Conservation (phyloP, 495 filamentous ascomycete genomes). For the Xylaria castorea region DNA sequence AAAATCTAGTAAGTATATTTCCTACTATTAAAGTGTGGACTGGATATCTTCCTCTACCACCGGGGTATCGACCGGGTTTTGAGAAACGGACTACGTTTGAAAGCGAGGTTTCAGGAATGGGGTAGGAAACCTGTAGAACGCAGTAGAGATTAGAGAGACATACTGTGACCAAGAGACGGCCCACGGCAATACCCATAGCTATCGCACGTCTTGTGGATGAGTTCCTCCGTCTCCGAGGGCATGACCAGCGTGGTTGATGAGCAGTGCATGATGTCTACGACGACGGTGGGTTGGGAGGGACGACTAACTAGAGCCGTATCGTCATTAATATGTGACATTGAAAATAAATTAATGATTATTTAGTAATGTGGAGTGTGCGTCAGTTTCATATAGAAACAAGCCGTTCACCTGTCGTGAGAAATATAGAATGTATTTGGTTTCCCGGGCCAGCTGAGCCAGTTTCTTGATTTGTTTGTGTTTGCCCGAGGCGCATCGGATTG, state of each 20-base stretch:
- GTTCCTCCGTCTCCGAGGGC: not conserved
- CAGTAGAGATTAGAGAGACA: not conserved
- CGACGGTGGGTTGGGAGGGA: no score
- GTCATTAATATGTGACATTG: not conserved
- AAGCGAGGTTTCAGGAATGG: not conserved
- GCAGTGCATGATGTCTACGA: not conserved
- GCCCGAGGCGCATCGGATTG: not conserved
- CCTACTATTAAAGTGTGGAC: no score
- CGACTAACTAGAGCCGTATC: not conserved
- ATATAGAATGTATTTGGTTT: not conserved
- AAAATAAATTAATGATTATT: not conserved
- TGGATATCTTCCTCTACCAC: no score
- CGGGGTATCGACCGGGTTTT: no score
- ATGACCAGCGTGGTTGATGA: not conserved
- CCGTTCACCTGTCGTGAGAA: not conserved
- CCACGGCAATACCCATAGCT: not conserved
- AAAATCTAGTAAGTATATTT: no score
- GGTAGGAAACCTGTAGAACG: no score
- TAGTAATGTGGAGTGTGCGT: not conserved
- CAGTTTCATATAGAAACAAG: not conserved
- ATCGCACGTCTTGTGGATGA: constrained; percentile 10
- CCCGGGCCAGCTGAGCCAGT: not conserved
- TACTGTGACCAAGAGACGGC: constrained; percentile 10
- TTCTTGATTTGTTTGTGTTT: not conserved
- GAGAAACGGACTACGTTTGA: not conserved